Conservation (phyloP, 805 yeast genomes). For the Hanseniaspora clermontiae region DNA sequence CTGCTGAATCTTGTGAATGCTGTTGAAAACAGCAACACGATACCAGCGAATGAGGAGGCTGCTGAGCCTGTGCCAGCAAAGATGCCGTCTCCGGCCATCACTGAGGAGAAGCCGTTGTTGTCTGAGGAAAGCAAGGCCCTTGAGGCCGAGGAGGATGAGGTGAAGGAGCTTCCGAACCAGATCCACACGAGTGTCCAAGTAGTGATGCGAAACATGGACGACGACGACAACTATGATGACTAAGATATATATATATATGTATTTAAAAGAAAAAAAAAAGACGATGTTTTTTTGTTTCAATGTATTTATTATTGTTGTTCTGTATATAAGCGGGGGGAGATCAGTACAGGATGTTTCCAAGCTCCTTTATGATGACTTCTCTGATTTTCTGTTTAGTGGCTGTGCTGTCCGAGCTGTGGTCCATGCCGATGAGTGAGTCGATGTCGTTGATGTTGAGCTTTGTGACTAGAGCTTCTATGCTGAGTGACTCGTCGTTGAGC, state of each 20-base stretch:
- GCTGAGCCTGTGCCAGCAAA: not conserved
- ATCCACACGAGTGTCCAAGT: slow-evolving; percentile 13
- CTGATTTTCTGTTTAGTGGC: not conserved
- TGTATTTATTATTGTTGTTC: no score
- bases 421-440: not conserved
- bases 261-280: no score
- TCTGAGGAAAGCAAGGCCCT: slow-evolving; percentile 28
- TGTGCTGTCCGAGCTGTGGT: not conserved
- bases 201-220: slow-evolving; percentile 32
- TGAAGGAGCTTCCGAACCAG: slow-evolving; percentile 4
- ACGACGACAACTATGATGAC: slow-evolving; percentile 36
- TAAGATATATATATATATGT: slow-evolving; percentile 21
- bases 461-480: not conserved
- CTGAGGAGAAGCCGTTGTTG: slow-evolving; percentile 30
- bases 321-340: no score
- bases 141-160: slow-evolving; percentile 14
- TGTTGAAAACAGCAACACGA: not conserved
- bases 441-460: not conserved
- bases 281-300: no score
- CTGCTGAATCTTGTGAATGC: slow-evolving; percentile 5
- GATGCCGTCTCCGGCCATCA: slow-evolving; percentile 21
- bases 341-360: not conserved
- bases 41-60: slow-evolving; percentile 1
- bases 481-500: not conserved
- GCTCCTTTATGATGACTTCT: not conserved